Evolutionary conservation across 805 yeast species (phyloP), one percentile per base, ranked within the genome.

Genomic region (Candida ascalaphidarum): DNA sequence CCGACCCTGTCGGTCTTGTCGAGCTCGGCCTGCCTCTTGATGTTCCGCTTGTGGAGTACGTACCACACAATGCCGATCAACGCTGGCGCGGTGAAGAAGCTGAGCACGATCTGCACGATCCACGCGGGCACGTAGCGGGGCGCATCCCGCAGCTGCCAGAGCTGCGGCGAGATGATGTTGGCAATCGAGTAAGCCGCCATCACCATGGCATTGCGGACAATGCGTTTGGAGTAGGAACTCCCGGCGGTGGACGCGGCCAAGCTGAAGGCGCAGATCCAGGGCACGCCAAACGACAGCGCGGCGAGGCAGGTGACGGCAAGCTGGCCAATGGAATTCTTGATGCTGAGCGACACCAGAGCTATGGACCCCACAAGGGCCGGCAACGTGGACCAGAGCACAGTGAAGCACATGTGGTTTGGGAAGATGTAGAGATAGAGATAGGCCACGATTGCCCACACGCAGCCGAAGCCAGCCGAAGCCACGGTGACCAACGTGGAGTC

Each of bases 31-130:
- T 50, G 29, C 47, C 77, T 61, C 28, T 52, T 46, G 1, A 30
- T 43, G 35, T 75, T 75, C 43, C 79, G 59, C 30, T 41, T 51
- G 14, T 43, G 50, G 27, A 75, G 47, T 22, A 74, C 57, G 32
- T 32, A 56, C 55, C 71, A 58, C 22, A 68, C 68, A 2, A 65
- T 50, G 3, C 65, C 28, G 4, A 68, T 55, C 11, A 68, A 18
- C 2, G 53, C 25, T 3, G 79, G 76, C 1, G 77, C 67, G 8
- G 52, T 23, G 21, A 56, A 48, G 43, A 68, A 73, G 7, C 72
- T 59, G n/a, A 70, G 37, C 8, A 71, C 73, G 27, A 72, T 68
- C 41, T 72, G 79, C 8, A 71, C 73, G 29, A 63, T 53, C 79
- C 80, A 46, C 9, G 55, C 50, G 4, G 48, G 41, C 12, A 37